Percentiles rank a stretch among this genome's conserved stretches.
Conservation (phyloP, 2,329 filamentous ascomycete genomes). For the Penicillium sp. region DNA sequence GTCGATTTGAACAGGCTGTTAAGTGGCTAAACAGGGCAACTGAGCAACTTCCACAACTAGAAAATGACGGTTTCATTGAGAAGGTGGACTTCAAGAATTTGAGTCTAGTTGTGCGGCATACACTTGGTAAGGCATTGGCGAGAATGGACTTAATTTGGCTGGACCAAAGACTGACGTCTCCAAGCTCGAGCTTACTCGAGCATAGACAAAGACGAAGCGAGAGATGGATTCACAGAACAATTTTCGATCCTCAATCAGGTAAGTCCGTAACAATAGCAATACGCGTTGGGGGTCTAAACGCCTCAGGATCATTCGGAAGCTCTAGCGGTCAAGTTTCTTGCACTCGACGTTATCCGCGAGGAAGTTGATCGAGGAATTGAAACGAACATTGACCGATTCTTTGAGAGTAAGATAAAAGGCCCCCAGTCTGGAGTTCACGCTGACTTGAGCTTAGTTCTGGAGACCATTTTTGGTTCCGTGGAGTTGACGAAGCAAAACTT, state of each 20-base stretch:
- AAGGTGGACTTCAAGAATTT: constrained; percentile 48
- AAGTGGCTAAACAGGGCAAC: constrained; percentile 70
- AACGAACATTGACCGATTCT: no score
- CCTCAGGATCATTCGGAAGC: no score
- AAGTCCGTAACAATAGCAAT: constrained; percentile 1
- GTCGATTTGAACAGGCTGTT: constrained; percentile 51
- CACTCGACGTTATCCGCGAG: no score
- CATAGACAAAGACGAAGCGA: constrained; percentile 40
- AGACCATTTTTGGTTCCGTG: constrained; percentile 53
- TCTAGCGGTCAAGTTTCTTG: no score
- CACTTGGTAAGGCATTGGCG: constrained; percentile 45
- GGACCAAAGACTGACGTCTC: constrained; percentile 4
- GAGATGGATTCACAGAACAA: constrained; percentile 52
- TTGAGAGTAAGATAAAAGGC: no score
- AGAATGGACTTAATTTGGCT: no score
- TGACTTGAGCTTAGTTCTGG: no score
- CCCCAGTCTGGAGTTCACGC: no score
- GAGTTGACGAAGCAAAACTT: constrained; percentile 60
- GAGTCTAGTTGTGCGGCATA: constrained; percentile 60
- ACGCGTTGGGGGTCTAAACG: no score
- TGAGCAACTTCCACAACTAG: constrained; percentile 47
- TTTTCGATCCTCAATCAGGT: constrained; percentile 53
- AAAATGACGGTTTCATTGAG: neutral
- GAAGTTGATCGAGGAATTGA: no score
- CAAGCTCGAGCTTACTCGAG: constrained; percentile 27